Conservation (phyloP, 371 early-diverging fungal species). For the Mucor velutinosus region DNA sequence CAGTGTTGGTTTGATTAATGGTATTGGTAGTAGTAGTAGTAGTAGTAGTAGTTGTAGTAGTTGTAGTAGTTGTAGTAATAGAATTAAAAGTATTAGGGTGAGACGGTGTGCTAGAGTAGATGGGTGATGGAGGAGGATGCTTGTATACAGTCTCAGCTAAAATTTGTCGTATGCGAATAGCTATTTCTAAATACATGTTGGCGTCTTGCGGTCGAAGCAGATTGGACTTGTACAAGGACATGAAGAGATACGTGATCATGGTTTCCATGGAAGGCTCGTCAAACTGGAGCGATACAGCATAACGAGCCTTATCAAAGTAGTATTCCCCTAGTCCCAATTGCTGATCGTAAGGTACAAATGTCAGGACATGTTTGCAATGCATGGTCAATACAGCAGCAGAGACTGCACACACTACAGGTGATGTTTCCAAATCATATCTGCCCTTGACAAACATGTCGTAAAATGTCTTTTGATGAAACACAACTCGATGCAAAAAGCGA, state of each 20-base stretch:
- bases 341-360: slow-evolving; percentile 29
- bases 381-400: slow-evolving; percentile 35
- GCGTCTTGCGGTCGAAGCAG: slow-evolving; percentile 36
- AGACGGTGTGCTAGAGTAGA: neutral
- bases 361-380: slow-evolving; percentile 31
- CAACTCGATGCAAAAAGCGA: slow-evolving; percentile 27
- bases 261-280: slow-evolving; percentile 39
- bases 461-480: slow-evolving; percentile 38
- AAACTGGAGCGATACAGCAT: slow-evolving; percentile 24
- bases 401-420: slow-evolving; percentile 37
- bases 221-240: slow-evolving; percentile 37
- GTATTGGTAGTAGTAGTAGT: neutral
- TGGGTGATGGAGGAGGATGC: neutral
- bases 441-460: slow-evolving; percentile 31
- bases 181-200: slow-evolving; percentile 35
- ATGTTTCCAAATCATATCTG: slow-evolving; percentile 25
- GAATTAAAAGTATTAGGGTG: neutral
- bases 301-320: slow-evolving; percentile 27
- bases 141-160: slow-evolving; percentile 19
- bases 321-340: slow-evolving; percentile 22
- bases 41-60: neutral
- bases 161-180: slow-evolving; percentile 34
- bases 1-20: neutral
- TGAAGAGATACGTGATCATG: slow-evolving; percentile 26
- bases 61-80: neutral